phyloP scores from a whole-genome alignment of 805 yeast genomes.

The Kregervanrija pseudodelftensis region DNA sequence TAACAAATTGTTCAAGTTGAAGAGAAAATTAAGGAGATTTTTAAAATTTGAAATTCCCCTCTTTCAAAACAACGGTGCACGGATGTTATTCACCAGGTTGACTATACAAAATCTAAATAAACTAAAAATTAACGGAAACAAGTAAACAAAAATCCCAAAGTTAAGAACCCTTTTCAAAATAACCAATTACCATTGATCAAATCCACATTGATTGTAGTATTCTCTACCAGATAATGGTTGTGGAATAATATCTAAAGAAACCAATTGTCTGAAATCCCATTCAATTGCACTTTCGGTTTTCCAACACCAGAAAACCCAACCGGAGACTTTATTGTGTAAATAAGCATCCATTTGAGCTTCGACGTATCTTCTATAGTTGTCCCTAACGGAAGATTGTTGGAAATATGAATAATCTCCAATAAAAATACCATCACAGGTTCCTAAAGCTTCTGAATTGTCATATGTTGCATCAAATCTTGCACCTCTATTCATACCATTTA shows the following conservation, averaged over 20 bases:
- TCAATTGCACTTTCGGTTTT: constrained; percentile 78
- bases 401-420: constrained; percentile 38
- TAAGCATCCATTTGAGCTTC: constrained; percentile 91
- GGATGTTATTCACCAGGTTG: too few species aligned
- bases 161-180: neutral
- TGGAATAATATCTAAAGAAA: constrained; percentile 62
- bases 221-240: constrained; percentile 48
- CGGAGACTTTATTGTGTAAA: constrained; percentile 43
- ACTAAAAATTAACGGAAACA: neutral
- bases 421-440: constrained; percentile 55
- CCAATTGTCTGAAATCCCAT: constrained; percentile 73
- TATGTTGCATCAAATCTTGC: constrained; percentile 70
- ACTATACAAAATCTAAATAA: neutral
- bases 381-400: constrained; percentile 45
- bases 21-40: neutral
- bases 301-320: constrained; percentile 95
- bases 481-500: constrained; percentile 81
- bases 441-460: constrained; percentile 35
- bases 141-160: neutral
- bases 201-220: constrained; percentile 28
- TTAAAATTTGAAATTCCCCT: neutral
- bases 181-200: neutral
- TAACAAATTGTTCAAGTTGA: neutral
- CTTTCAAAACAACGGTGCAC: neutral
- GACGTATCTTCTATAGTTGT: constrained; percentile 57